A percentile compares a stretch with the other conserved stretches of the same genome.
These are phyloP conservation scores for Ascochyta clinopodiicola DNA, from an alignment of 2,329 filamentous ascomycete genomes.

Conservation along the genomic window DNA sequence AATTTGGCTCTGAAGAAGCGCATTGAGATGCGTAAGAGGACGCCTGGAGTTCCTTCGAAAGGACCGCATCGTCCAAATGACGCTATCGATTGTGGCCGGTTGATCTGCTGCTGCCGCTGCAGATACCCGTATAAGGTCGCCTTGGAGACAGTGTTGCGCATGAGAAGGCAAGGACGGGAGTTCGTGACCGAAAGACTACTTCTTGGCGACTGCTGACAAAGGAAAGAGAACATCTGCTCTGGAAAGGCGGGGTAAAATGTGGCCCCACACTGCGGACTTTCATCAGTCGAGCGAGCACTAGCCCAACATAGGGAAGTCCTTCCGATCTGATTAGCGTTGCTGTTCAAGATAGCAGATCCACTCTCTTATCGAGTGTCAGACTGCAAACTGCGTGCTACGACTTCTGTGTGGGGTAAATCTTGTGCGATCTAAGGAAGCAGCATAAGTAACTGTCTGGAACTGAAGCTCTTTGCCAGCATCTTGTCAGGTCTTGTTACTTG, in stretches of 20 bases:
- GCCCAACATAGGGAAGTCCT: constrained; percentile 32
- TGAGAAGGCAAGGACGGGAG: neutral
- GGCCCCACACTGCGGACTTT: constrained; percentile 7
- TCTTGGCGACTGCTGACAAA: neutral
- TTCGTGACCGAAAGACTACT: neutral
- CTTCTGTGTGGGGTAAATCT: constrained; percentile 11
- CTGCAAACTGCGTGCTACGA: neutral
- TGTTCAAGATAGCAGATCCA: constrained; percentile 16
- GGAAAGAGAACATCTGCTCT: neutral
- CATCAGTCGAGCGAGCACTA: constrained; percentile 23
- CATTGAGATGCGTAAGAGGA: neutral
- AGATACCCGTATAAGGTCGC: neutral
- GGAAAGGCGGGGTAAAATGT: constrained; percentile 17
- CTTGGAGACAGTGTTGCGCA: neutral
- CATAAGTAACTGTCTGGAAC: constrained; percentile 1
- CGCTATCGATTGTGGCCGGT: neutral
- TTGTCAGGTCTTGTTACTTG: neutral
- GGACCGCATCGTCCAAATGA: neutral
- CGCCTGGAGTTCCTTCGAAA: neutral
- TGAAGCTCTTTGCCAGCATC: neutral
- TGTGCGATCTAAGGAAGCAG: constrained; percentile 9
- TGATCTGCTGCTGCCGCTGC: neutral
- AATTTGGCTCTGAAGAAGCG: neutral
- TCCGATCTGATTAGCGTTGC: constrained; percentile 21
- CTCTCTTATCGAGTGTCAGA: constrained; percentile 15